Evolutionary conservation across 768 basidiomycete species (phyloP), one percentile per base, ranked within the genome.

Genomic region (Mycena capillaripes): DNA sequence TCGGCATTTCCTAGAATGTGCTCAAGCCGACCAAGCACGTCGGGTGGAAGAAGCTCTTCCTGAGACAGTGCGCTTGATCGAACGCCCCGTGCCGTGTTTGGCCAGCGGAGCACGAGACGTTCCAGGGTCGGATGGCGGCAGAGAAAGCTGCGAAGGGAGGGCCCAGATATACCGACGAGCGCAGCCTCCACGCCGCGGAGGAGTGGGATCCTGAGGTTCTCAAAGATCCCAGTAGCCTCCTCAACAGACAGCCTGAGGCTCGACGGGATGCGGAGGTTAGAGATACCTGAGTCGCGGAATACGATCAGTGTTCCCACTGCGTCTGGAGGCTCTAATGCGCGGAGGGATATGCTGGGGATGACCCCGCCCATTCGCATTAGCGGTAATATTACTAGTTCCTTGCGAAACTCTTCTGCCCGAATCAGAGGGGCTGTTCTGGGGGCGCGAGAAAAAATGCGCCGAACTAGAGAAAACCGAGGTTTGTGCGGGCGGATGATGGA

Each of bases 401-500:
- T 19, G 23, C 69, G 69, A 32, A 70, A 64, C 27, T 38, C 8
- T 0, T 57, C 23, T 17, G 64, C 69, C 5, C 50, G 16, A 4
- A 64, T 64, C 14, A 40, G 29, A 9, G 55, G 30, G 10, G 32
- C 9, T 10, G 21, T 9, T 19, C 30, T 56, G 4, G 9, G 29
- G 27, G 17, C 27, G 12, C 52, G 52, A 27, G 16, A 17, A 11
- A 53, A 17, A 16, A 53, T 53, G 1, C 40, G 48, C 30, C 36
- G 64, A 19, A 58, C 21, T 1, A 34, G 25, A 23, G 30, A 9
- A 9, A 59, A 23, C 3, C 56, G 14, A 1, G 63, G 63, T 25
- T 50, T 66, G 21, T 29, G 29, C 1, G 70, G 70, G 12, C 70
- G 70, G 16, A 71, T 52, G 48, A 66, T 53, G 10, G 56, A 40